phyloP scores from a whole-genome alignment of 2,329 filamentous ascomycete species.

The Stachybotrys chartarum region DNA sequence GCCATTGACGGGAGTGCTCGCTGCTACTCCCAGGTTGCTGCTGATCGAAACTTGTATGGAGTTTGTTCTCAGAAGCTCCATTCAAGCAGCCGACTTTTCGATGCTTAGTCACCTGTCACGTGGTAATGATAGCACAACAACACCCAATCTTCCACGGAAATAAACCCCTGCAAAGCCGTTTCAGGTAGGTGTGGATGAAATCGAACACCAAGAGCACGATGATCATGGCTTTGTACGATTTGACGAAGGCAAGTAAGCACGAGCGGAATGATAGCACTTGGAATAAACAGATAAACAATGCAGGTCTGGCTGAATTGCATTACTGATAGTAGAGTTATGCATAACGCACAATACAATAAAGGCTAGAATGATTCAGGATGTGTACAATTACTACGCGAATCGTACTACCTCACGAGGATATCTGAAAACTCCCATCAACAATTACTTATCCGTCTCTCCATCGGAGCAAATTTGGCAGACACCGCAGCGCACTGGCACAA shows the following conservation, averaged over 20 bases:
- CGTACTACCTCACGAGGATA: conserved; percentile 30
- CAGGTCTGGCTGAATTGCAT: not conserved
- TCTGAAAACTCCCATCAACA: conserved; percentile 27
- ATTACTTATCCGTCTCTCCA: conserved; percentile 18
- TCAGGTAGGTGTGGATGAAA: too few relatives aligned
- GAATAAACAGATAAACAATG: not conserved
- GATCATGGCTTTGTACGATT: too few relatives aligned
- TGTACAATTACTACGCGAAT: conserved; percentile 22
- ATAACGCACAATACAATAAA: too few relatives aligned
- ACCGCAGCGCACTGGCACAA: not conserved
- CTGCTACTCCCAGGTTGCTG: not conserved
- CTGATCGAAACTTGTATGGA: not conserved
- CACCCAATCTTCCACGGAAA: not conserved
- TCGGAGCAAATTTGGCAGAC: conserved; percentile 12
- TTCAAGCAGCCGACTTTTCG: conserved; percentile 17
- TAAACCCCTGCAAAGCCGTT: too few relatives aligned
- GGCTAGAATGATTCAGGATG: conserved; percentile 13
- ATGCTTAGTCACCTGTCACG: conserved; percentile 25
- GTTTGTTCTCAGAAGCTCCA: not conserved
- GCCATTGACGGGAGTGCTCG: conserved; percentile 18
- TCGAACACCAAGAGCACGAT: too few relatives aligned
- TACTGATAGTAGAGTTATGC: too few relatives aligned
- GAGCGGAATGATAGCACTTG: not conserved
- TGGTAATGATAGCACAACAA: not conserved
- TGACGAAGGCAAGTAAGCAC: not conserved